Evolutionary conservation across 2,329 filamentous ascomycete species (phyloP).

Genomic region (Hymenoscyphus repandus): DNA sequence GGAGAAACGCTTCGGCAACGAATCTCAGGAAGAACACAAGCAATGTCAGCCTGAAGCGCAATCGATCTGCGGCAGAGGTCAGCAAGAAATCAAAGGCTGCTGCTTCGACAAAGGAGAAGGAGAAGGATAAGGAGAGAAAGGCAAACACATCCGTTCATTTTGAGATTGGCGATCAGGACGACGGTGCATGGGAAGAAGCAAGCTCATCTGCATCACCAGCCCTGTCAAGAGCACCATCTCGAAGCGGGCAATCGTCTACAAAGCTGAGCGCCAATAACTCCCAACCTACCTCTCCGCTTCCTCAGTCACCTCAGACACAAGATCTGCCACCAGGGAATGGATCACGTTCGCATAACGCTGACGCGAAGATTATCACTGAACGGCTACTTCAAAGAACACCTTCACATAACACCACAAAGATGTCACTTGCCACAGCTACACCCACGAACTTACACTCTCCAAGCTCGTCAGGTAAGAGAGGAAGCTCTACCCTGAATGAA

Average conservation of each 20-base stretch:
- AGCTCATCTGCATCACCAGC: constrained; percentile 59
- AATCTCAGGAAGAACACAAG: constrained; percentile 43
- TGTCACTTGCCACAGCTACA: constrained; percentile 51
- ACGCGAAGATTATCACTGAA: constrained; percentile 63
- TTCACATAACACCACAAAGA: constrained; percentile 54
- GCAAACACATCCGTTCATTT: constrained; percentile 56
- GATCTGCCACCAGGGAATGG: constrained; percentile 15
- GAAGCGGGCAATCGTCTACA: constrained; percentile 42
- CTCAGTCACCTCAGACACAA: constrained; percentile 17
- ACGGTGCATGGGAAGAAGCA: constrained; percentile 64
- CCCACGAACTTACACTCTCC: constrained; percentile 32
- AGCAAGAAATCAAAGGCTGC: constrained; percentile 42
- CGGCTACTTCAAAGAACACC: constrained; percentile 60
- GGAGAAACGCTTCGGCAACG: constrained; percentile 25
- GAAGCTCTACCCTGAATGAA: constrained; percentile 14
- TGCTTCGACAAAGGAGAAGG: constrained; percentile 20
- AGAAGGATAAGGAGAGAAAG: constrained; percentile 41
- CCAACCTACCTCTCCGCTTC: constrained; percentile 23
- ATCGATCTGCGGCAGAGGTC: constrained; percentile 54
- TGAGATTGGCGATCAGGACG: constrained; percentile 50
- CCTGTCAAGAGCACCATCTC: constrained; percentile 40
- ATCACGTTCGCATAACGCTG: constrained; percentile 41
- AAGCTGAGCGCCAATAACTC: constrained; percentile 34
- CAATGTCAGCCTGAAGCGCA: constrained; percentile 52
- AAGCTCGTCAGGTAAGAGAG: constrained; percentile 27